Percentiles rank a stretch among this genome's conserved stretches.
Conservation (phyloP, 2,329 filamentous ascomycete species). For the Fusarium pseudocircinatum region DNA sequence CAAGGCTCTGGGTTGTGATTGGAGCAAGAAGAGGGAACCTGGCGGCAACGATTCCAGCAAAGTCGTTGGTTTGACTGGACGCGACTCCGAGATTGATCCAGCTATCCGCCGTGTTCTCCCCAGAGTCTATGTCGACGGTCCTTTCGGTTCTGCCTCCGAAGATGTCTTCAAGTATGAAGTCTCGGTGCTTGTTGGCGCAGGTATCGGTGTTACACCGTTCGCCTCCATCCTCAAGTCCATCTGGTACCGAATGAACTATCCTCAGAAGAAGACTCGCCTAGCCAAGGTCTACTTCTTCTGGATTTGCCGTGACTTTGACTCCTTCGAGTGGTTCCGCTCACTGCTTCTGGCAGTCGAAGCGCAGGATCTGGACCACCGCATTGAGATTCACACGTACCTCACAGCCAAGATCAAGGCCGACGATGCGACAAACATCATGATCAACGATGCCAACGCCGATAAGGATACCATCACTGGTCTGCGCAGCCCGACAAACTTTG, state of each 20-base stretch:
- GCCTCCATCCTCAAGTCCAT: conserved; percentile 89
- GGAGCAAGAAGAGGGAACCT: conserved; percentile 58
- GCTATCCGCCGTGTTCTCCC: conserved; percentile 78
- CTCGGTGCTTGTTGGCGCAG: conserved; percentile 80
- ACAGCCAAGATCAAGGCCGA: conserved; percentile 88
- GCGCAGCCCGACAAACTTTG: conserved; percentile 84
- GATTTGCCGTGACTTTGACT: conserved; percentile 88
- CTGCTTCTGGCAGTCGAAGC: conserved; percentile 85
- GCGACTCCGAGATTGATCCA: conserved; percentile 70
- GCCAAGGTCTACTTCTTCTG: conserved; percentile 94
- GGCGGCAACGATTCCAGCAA: conserved; percentile 61
- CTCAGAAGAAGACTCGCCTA: conserved; percentile 79
- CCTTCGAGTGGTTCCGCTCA: conserved; percentile 90
- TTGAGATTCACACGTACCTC: conserved; percentile 90
- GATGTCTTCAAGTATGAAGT: conserved; percentile 92
- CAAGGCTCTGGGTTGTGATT: conserved; percentile 78
- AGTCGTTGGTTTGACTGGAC: conserved; percentile 73
- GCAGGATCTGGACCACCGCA: conserved; percentile 83
- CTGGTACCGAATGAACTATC: conserved; percentile 93
- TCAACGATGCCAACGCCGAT: conserved; percentile 86
- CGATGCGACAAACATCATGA: conserved; percentile 91
- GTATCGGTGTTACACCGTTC: conserved; percentile 88
- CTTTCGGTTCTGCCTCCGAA: conserved; percentile 86
- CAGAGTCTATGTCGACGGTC: conserved; percentile 83
- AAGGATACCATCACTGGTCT: conserved; percentile 87